These are phyloP conservation scores for Flaveria robusta DNA, from an alignment of 129 eudicot genomes.

Conservation along the genomic window DNA sequence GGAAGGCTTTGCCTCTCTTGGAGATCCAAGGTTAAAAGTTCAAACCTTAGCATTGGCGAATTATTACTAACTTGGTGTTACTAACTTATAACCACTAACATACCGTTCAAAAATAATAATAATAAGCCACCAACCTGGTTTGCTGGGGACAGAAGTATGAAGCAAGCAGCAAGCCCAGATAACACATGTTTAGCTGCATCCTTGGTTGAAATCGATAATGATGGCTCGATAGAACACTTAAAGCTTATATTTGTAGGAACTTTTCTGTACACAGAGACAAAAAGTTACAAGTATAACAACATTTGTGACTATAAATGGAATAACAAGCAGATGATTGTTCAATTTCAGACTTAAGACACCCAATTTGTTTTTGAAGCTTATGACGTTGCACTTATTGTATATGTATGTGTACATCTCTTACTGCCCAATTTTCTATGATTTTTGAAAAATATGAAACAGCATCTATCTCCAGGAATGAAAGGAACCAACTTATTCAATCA, in stretches of 20 bases:
- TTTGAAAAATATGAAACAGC: not conserved
- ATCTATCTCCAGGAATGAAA: not conserved
- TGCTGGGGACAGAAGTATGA: slow-evolving; percentile 58
- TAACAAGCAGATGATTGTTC: not conserved
- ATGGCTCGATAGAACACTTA: slow-evolving; percentile 43
- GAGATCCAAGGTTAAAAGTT: too few species aligned
- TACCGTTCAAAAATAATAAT: too few species aligned
- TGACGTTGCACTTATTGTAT: not conserved
- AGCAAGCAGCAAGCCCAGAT: slow-evolving; percentile 75
- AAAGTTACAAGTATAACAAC: not conserved
- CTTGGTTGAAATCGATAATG: slow-evolving; percentile 35
- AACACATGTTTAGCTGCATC: slow-evolving; percentile 49
- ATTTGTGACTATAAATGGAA: not conserved
- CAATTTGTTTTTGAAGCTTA: not conserved
- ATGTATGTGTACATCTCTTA: not conserved
- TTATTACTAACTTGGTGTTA: too few species aligned
- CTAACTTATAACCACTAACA: too few species aligned
- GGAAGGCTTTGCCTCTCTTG: too few species aligned
- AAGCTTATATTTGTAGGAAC: slow-evolving; percentile 35
- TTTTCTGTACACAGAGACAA: slow-evolving; percentile 42
- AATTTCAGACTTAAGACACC: not conserved
- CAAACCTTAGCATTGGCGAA: too few species aligned
- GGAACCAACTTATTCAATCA: not conserved
- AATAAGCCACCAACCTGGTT: slow-evolving; percentile 55
- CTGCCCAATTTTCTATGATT: not conserved